Conservation (phyloP, 1,284 basidiomycete species). For the Leccinum pallidistipes region DNA sequence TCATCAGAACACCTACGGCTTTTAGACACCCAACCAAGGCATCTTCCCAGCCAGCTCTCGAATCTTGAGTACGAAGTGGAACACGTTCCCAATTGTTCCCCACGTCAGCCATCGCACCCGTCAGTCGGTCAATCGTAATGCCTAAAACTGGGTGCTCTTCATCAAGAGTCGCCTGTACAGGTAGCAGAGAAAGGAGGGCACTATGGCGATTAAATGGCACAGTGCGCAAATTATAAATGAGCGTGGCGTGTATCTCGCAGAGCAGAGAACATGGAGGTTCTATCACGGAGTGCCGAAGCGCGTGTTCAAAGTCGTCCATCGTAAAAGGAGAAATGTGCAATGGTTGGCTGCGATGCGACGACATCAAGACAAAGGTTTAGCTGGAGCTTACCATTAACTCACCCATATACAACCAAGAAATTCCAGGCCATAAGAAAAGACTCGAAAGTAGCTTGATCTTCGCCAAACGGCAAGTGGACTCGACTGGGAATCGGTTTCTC, state of each 20-base stretch:
- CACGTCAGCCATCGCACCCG: slow-evolving; percentile 64
- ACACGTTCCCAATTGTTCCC: slow-evolving; percentile 83
- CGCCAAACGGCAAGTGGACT: slow-evolving; percentile 72
- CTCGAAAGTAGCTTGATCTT: slow-evolving; percentile 73
- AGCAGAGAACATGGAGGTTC: slow-evolving; percentile 79
- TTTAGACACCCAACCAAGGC: slow-evolving; percentile 86
- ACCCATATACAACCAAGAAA: slow-evolving; percentile 92
- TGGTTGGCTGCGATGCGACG: slow-evolving; percentile 60
- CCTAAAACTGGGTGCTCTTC: slow-evolving; percentile 48
- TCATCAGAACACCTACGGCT: slow-evolving; percentile 60
- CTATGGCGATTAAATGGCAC: slow-evolving; percentile 69
- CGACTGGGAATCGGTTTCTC: slow-evolving; percentile 69
- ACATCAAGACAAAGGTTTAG: slow-evolving; percentile 2
- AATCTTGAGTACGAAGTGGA: slow-evolving; percentile 63
- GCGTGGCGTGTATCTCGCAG: slow-evolving; percentile 84
- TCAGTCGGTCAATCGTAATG: slow-evolving; percentile 58
- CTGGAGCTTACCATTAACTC: slow-evolving; percentile 31
- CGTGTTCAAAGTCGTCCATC: slow-evolving; percentile 91
- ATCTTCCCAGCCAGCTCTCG: slow-evolving; percentile 81
- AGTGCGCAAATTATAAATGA: slow-evolving; percentile 89
- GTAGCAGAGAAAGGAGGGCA: slow-evolving; percentile 65
- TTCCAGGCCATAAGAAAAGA: slow-evolving; percentile 89
- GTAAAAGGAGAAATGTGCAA: slow-evolving; percentile 89
- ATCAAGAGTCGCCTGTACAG: slow-evolving; percentile 41
- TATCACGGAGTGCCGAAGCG: slow-evolving; percentile 73